Percentiles rank a stretch among this genome's conserved stretches.
Conservation (phyloP, 2,329 filamentous ascomycete genomes). For the Paradendryphiella salina region DNA sequence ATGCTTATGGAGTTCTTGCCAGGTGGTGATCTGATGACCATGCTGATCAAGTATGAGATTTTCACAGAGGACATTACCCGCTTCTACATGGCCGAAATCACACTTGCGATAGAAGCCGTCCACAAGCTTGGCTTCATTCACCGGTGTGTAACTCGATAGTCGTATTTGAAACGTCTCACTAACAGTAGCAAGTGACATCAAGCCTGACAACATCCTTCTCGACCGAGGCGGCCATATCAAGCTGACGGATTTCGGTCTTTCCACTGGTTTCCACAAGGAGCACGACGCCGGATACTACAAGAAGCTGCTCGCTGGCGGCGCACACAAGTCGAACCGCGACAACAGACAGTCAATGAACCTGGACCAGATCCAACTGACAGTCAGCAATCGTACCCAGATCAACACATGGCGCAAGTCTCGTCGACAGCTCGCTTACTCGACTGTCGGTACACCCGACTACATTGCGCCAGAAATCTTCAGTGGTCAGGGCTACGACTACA, state of each 20-base stretch:
- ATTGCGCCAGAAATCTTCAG: slow-evolving; percentile 99
- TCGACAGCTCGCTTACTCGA: slow-evolving; percentile 95
- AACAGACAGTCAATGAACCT: slow-evolving; percentile 94
- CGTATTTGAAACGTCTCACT: slow-evolving; percentile 9
- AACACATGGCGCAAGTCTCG: slow-evolving; percentile 98
- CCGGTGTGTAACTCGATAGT: slow-evolving; percentile 63
- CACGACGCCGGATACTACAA: slow-evolving; percentile 99
- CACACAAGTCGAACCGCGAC: slow-evolving; percentile 52
- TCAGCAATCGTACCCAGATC: slow-evolving; percentile 96
- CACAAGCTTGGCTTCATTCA: slow-evolving; percentile 98
- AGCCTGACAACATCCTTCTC: slow-evolving; percentile 96
- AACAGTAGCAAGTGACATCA: slow-evolving; percentile 76
- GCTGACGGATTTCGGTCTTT: slow-evolving; percentile 95
- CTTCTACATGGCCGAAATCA: slow-evolving; percentile 98
- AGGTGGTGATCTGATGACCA: slow-evolving; percentile 98
- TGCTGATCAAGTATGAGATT: slow-evolving; percentile 99
- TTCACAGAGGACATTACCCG: slow-evolving; percentile 98
- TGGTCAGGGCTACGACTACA: slow-evolving; percentile 91
- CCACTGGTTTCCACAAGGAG: slow-evolving; percentile 95
- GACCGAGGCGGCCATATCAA: slow-evolving; percentile 97
- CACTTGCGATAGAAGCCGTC: slow-evolving; percentile 96
- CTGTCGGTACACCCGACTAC: slow-evolving; percentile 96
- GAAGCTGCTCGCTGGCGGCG: slow-evolving; percentile 77
- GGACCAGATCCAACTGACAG: slow-evolving; percentile 96
- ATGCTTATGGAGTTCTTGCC: slow-evolving; percentile 99